Percentiles rank a stretch among this genome's conserved stretches.
phyloP scores from a whole-genome alignment of 495 filamentous ascomycete genomes.

The Aspergillus asperescens region DNA sequence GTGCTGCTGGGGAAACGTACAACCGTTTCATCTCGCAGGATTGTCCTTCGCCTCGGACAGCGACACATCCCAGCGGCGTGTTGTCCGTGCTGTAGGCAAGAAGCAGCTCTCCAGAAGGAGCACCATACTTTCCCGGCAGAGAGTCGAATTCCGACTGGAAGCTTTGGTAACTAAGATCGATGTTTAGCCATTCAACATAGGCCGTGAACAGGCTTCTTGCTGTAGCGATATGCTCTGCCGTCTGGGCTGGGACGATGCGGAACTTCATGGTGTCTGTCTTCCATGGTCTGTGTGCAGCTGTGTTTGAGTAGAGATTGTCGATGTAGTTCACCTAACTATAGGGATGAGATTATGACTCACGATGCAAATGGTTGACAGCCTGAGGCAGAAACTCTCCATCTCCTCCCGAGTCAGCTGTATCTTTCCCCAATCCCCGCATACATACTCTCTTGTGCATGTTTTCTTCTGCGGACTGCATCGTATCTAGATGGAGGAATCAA shows the following conservation, averaged over 20 bases:
- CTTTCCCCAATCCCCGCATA: too few species aligned
- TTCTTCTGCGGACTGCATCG: too few species aligned
- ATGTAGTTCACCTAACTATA: too few species aligned
- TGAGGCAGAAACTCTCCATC: too few species aligned
- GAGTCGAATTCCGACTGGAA: slow-evolving; percentile 48
- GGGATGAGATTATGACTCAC: too few species aligned
- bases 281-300: too few species aligned
- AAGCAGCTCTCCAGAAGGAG: slow-evolving; percentile 37
- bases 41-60: slow-evolving; percentile 18
- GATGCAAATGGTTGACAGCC: too few species aligned
- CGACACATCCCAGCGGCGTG: slow-evolving; percentile 48
- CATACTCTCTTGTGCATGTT: too few species aligned
- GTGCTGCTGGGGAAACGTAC: slow-evolving; percentile 41
- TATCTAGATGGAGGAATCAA: too few species aligned
- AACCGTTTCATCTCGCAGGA: slow-evolving; percentile 59
- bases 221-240: slow-evolving; percentile 13
- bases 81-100: slow-evolving; percentile 39
- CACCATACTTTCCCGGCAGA: slow-evolving; percentile 51
- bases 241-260: slow-evolving; percentile 14
- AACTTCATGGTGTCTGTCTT: slow-evolving; percentile 5
- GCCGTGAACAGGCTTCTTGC: slow-evolving; percentile 40
- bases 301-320: too few species aligned
- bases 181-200: slow-evolving; percentile 47
- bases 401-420: too few species aligned
- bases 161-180: slow-evolving; percentile 56